phyloP scores from a whole-genome alignment of 768 basidiomycete genomes.

The Neoboletus subvelutipes region DNA sequence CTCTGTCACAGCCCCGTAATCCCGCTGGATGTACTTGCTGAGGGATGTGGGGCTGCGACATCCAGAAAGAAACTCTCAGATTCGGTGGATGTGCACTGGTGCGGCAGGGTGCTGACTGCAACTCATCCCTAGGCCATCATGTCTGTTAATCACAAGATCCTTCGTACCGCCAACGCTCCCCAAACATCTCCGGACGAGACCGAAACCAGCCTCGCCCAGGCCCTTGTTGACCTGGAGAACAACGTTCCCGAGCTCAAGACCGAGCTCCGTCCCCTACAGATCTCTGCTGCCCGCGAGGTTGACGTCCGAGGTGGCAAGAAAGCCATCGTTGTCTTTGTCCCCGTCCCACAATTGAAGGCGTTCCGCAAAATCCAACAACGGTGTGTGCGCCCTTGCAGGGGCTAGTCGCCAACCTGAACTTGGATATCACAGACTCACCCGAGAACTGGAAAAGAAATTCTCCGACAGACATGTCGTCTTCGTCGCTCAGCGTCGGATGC shows the following conservation, averaged over 20 bases:
- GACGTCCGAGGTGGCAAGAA: slow-evolving; percentile 99
- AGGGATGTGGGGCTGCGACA: slow-evolving; percentile 16
- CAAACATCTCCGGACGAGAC: slow-evolving; percentile 85
- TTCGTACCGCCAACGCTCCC: slow-evolving; percentile 95
- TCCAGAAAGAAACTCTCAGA: slow-evolving; percentile 29
- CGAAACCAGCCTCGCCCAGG: slow-evolving; percentile 90
- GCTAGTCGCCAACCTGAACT: slow-evolving; percentile 7
- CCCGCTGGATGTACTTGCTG: slow-evolving; percentile 22
- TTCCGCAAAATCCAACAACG: slow-evolving; percentile 98
- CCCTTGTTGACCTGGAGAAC: slow-evolving; percentile 95
- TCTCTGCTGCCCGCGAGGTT: slow-evolving; percentile 97
- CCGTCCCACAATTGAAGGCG: slow-evolving; percentile 95
- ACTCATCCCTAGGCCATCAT: slow-evolving; percentile 40
- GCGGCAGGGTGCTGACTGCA: slow-evolving; percentile 45
- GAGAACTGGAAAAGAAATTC: slow-evolving; percentile 99
- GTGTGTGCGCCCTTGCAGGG: slow-evolving; percentile 38
- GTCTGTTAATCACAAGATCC: slow-evolving; percentile 86
- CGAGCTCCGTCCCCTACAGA: slow-evolving; percentile 93
- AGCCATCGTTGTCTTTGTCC: slow-evolving; percentile 98
- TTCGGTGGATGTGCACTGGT: slow-evolving; percentile 55
- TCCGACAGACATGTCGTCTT: slow-evolving; percentile 99
- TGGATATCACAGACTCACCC: slow-evolving; percentile 72
- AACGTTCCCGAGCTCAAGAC: slow-evolving; percentile 97
- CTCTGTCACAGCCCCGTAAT: slow-evolving; percentile 18
- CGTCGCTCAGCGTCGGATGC: slow-evolving; percentile 96